Evolutionary conservation across 2,329 filamentous ascomycete species (phyloP).

Genomic region (Aureobasidium sp.): DNA sequence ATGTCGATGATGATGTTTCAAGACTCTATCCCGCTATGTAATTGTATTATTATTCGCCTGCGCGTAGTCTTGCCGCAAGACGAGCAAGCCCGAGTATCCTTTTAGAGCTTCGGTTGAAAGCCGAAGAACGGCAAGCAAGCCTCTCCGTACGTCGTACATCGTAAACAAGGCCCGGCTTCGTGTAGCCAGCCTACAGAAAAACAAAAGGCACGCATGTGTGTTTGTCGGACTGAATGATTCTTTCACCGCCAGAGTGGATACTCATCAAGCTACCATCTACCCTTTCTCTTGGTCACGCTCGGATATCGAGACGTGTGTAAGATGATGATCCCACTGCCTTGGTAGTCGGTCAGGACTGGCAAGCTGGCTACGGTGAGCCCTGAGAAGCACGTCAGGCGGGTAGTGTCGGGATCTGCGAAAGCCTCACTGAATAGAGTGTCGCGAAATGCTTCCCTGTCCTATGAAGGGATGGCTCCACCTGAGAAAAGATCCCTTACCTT

Average conservation of each 20-base stretch:
- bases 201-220: neutral
- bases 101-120: neutral
- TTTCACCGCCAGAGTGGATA: neutral
- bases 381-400: neutral
- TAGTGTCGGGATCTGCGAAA: neutral
- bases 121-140: neutral
- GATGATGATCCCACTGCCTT: neutral
- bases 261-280: neutral
- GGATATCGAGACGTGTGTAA: neutral
- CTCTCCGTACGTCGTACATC: neutral
- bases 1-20: neutral
- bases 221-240: neutral
- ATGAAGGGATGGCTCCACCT: neutral
- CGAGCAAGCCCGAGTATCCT: neutral
- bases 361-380: too few relatives aligned
- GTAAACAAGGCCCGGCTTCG: neutral
- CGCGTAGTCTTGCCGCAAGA: neutral
- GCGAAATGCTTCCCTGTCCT: neutral
- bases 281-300: neutral
- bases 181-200: neutral
- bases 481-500: neutral
- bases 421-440: neutral
- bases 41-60: neutral
- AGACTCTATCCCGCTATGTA: neutral
- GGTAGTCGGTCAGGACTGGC: neutral